Evolutionary conservation across 2,329 filamentous ascomycete genomes (phyloP).

Genomic region (Apiospora aurea): DNA sequence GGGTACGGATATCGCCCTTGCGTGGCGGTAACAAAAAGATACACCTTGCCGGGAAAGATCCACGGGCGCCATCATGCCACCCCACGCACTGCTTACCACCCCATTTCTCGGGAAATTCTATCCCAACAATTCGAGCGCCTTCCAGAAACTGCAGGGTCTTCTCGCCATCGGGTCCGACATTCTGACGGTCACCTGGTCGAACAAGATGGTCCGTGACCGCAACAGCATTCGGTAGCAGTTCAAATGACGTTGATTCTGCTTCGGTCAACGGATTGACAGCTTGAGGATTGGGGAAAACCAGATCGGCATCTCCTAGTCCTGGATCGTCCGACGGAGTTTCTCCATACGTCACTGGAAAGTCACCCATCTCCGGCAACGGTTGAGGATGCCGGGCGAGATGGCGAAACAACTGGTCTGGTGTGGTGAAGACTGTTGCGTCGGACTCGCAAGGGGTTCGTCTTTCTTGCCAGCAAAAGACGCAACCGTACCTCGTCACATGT

Average conservation of each 20-base stretch:
- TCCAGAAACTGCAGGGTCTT: constrained; percentile 46
- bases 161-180: constrained; percentile 43
- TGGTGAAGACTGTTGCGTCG: constrained; percentile 65
- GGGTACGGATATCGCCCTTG: constrained; percentile 33
- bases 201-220: constrained; percentile 46
- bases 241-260: constrained; percentile 32
- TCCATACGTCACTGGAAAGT: constrained; percentile 54
- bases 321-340: constrained; percentile 31
- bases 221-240: constrained; percentile 43
- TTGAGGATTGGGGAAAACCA: constrained; percentile 45
- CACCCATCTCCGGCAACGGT: constrained; percentile 57
- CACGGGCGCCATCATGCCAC: constrained; percentile 42
- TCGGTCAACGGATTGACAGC: constrained; percentile 40
- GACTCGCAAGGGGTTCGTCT: constrained; percentile 59
- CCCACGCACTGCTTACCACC: constrained; percentile 45
- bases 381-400: constrained; percentile 62
- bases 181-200: constrained; percentile 43
- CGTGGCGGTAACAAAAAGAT: constrained; percentile 38
- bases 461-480: constrained; percentile 59
- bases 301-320: constrained; percentile 43
- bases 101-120: constrained; percentile 45
- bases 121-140: constrained; percentile 42
- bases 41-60: constrained; percentile 39
- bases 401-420: constrained; percentile 57
- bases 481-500: constrained; percentile 54